A percentile compares a stretch with the other conserved stretches of the same genome.
Evolutionary conservation across 179 eudicot genomes (phyloP).

Genomic region (Beta macrorhiza): DNA sequence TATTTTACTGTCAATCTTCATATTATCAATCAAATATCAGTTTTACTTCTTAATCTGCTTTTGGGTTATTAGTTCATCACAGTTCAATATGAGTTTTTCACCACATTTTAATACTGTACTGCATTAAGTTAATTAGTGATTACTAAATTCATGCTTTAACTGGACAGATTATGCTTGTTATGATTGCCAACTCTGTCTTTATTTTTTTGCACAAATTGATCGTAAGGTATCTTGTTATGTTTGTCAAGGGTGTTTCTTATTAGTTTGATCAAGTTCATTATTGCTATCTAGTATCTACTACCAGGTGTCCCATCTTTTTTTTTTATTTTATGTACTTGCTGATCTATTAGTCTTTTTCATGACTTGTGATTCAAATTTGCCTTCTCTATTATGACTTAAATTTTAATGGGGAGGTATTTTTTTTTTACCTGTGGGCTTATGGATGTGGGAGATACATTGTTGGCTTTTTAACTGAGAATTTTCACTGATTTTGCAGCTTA

Average conservation of each 20-base stretch:
- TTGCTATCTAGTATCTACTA: background rate
- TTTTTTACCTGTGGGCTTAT: background rate
- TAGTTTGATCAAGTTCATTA: background rate
- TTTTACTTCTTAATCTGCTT: no score
- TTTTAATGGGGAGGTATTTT: background rate
- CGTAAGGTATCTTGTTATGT: background rate
- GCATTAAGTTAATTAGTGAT: background rate
- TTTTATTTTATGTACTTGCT: background rate
- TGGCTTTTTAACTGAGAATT: background rate
- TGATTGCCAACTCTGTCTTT: background rate
- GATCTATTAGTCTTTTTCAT: conserved; percentile 1
- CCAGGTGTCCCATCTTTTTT: background rate
- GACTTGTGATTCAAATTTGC: conserved; percentile 7
- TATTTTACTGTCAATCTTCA: no score
- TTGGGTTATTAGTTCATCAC: no score
- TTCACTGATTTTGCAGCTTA: conserved; percentile 63
- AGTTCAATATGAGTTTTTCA: background rate
- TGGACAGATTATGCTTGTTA: conserved; percentile 1
- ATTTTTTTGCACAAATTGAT: background rate
- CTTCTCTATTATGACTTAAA: background rate
- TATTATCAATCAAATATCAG: no score
- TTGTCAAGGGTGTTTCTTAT: background rate
- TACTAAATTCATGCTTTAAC: background rate
- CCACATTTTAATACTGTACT: background rate
- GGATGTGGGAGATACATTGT: background rate